Evolutionary conservation across 805 yeast genomes (phyloP), one percentile per base, ranked within the genome.

Genomic region (Teunomyces kruisii): DNA sequence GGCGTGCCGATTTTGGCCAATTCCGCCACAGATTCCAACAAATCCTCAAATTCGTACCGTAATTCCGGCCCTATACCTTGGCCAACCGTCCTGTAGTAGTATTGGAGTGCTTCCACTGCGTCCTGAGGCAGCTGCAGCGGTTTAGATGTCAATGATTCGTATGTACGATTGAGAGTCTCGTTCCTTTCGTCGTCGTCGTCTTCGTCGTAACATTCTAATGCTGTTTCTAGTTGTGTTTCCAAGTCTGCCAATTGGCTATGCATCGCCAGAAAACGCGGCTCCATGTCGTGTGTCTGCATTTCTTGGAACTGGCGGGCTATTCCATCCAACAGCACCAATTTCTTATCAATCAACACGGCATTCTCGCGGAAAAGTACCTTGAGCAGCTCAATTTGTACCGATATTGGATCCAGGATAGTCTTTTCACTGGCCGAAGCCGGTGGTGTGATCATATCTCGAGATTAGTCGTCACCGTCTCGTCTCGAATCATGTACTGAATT

Each of bases 91-190:
- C 13, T 9, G 15, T 35, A 35, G 15, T 19, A 24, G 14, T 35
- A n/a, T 12, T 35, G 28, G 3, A 36, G 29, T 35, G 44, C 14
- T 35, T 13, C 27, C 31, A 26, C 24, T 16, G 36, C 24, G 7
- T 29, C 28, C 13, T 9, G 16, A 10, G 13, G 7, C 27, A 19
- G 22, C 30, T 12, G 39, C 30, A 14, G 42, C 44, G 12, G 44
- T 31, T 31, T 24, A n/a, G 49, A 45, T 28, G 56, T 52, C 19
- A 54, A 42, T 15, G 54, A 45, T n/a, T 52, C 52, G 43, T 46
- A 54, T 1, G 57, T 50, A 7, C 46, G 47, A 28, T 50, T 46
- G 30, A 47, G 32, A 4, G 46, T 47, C 16, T 42, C 49, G 22
- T 43, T 45, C 31, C 55, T 35, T 16, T 49, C 53, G 10, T 43